Evolutionary conservation across 257 asterid species (phyloP).

Genomic region (Rubia yunnanensis): DNA sequence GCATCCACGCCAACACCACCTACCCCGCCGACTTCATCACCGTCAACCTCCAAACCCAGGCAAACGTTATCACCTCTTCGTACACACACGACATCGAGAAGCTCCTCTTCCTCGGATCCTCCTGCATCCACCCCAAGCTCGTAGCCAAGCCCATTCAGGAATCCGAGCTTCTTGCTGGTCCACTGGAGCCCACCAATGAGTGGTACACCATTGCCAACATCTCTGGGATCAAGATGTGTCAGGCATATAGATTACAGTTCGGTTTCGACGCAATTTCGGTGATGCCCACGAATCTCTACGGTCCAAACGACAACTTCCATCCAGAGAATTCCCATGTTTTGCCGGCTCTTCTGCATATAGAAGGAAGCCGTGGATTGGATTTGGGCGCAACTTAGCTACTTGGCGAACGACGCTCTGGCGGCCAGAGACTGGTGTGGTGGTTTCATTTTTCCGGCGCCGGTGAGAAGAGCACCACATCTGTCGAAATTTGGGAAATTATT

Average conservation of each 20-base stretch:
- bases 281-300: constrained; percentile 80
- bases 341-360: constrained; percentile 69
- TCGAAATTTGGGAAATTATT: too few relatives aligned
- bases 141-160: constrained; percentile 91
- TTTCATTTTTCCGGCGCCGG: too few relatives aligned
- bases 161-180: constrained; percentile 60
- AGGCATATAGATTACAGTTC: constrained; percentile 71
- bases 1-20: constrained; percentile 81
- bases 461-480: too few relatives aligned
- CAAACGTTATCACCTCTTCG: constrained; percentile 73
- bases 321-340: constrained; percentile 85
- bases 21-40: constrained; percentile 93
- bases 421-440: too few relatives aligned
- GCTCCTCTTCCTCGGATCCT: constrained; percentile 76
- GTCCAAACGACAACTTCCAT: constrained; percentile 75
- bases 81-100: constrained; percentile 40
- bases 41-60: constrained; percentile 78
- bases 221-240: constrained; percentile 84
- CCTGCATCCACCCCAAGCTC: constrained; percentile 92
- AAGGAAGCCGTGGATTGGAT: too few relatives aligned
- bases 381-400: too few relatives aligned
- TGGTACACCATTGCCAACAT: constrained; percentile 90
- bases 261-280: too few relatives aligned
- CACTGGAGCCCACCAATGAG: constrained; percentile 81
- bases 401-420: too few relatives aligned